Evolutionary conservation across 306 rosid species (phyloP), one percentile per base, ranked within the genome.

Genomic region (Astragalus glycyphyllos): DNA sequence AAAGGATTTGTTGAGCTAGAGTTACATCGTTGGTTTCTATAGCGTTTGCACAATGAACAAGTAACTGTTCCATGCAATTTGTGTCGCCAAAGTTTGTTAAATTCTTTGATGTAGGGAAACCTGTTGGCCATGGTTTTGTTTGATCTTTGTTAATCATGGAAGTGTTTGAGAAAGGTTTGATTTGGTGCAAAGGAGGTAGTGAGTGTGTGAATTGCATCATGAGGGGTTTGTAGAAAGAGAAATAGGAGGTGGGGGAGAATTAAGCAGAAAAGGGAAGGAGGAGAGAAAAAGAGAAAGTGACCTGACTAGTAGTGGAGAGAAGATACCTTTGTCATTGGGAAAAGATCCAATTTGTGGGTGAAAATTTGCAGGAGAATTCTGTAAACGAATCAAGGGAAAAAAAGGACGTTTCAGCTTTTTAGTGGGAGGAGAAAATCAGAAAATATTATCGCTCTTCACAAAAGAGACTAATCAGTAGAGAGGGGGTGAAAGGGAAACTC

Each of bases 31-130:
- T 87, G 73, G 80, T 73, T 45, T 94, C 90, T 8, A 94, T 91
- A 7, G 99, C 97, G 84, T 83, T 83, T 42, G 97, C 99, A 11
- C 97, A 94, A 79, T 89, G 97, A 51, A 94, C 87, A 0, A 94
- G 88, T 31, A 94, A 63, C 46, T 89, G 92, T 71, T 94, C 99
- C 99, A 94, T 89, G 84, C 99, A 93, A 13, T 84, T 93, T 3
- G 97, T 72, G 46, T 90, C 96, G 0, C 94, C 94, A 31, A 93
- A 88, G 76, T 58, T 83, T 0, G 72, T 74, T 1, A 89, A 29
- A 11, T 86, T 40, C 63, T 85, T 90, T 16, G 97, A 76, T 40
- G 96, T 79, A 9, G 94, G 89, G 65, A 93, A 85, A 0, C 86
- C 89, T 44, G 74, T 14, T 10, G 96, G 85, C 96, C 98, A 88